Evolutionary conservation across 2,329 filamentous ascomycete genomes (phyloP), one percentile per base, ranked within the genome.

Genomic region (Grosmannia penicillata): DNA sequence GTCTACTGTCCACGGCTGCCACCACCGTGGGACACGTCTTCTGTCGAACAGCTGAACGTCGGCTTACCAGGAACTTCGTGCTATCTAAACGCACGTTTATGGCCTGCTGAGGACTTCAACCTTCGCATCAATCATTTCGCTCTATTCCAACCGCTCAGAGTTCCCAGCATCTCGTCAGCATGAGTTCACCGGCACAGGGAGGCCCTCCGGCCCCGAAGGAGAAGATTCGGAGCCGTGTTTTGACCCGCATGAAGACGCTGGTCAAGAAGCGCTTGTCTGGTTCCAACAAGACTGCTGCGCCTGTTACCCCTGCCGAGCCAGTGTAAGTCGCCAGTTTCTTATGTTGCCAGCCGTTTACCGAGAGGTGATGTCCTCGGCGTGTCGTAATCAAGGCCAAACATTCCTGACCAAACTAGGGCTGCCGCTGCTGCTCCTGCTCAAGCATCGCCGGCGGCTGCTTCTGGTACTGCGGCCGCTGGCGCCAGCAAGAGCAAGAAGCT

Each of bases 211-310:
- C 47, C 42, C 48, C 53, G 32, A 58, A 56, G 49, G 60, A 63
- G 47, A 68, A 62, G 55, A 68, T 72, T 22, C 61, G 60, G 38
- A 69, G 58, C 39, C 68, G 59, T 48, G 55, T 71, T 17, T 44
- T 72, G 24, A 61, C 61, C 26, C 58, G 64, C 26, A 58, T 68
- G 50, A 72, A 63, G 58, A 65, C 65, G 4, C 65, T 66, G 24
- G 57, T 70, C 40, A 68, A 57, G 53, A 63, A 57, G 46, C 53
- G 59, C 43, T 26, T 48, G 33, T 44, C 53, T 33, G 36, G 49
- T 36, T 25, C 30, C 24, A 41, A 32, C 41, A 33, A 33, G 25
- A 5, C 30, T 38, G 38, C 36, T 15, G 38, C 45, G 15, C 29
- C 27, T 22, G 35, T n/a, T n/a, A n/a, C n/a, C n/a, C n/a, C 46